Base-by-base conservation (phyloP, 257 asterid species). In the Vinca minor region DNA sequence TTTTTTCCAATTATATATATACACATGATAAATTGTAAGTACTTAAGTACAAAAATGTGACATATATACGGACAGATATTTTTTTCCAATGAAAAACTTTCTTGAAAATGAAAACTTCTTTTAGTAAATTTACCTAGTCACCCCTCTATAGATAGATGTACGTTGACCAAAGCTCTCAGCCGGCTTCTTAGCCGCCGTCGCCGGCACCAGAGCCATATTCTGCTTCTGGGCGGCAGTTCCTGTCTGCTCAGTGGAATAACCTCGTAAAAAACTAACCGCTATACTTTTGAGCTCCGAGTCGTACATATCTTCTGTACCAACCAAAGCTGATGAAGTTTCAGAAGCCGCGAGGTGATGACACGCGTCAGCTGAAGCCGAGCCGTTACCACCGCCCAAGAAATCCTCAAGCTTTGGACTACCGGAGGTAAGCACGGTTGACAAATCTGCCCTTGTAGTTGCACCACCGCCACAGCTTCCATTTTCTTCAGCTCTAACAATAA, bases 141-240 rank as follows among this genome's bases (percentile, higher is more conserved):
- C 90, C 5, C 95, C 95, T 79, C 95, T 74, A 14, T 77, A 89
- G 32, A 87, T 74, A 0, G 97, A 89, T 11, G 97, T 90, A 26
- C 96, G 92, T 48, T 90, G 97, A 64, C 97, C 90, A 63, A 87
- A 85, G 11, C 75, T 79, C 9, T 91, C 97, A 1, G 39, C 71
- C 6, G 85, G 64, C 79, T 85, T 91, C 87, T 84, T 90, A 25
- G 75, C 72, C 56, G 82, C 38, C 3, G 38, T 3, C 38, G 38
- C 82, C 0, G 81, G 79, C 35, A 11, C 11, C 4, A 8, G 49
- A 62, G 73, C 79, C 32, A 34, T 75, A 26, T 68, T n/a, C n/a
- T n/a, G n/a, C n/a, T n/a, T n/a, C n/a, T n/a, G n/a, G n/a, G n/a
- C n/a, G n/a, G n/a, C n/a, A n/a, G n/a, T n/a, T n/a, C n/a, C n/a